Base-by-base conservation (phyloP, 2,329 filamentous ascomycete genomes). In the Talaromyces islandicus region DNA sequence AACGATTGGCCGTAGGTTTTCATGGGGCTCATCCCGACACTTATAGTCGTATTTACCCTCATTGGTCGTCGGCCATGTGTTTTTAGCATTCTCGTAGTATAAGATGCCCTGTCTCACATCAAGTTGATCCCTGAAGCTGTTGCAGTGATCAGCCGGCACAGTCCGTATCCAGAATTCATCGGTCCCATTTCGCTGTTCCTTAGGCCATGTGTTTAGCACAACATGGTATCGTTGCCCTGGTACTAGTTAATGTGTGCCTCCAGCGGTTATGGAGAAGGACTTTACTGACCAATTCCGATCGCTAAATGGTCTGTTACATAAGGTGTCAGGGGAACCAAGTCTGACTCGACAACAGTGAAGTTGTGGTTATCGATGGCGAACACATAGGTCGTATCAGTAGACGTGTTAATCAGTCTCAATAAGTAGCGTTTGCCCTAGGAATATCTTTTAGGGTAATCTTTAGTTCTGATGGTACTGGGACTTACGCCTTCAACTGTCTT, bases 11-110 rank as follows among this genome's bases (percentile, higher is more conserved):
- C 63, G 56, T 2, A 73, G 64, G 12, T 58, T 66, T 10, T 65
- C 60, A 10, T 55, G 51, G 1, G 66, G 64, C 59, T 73, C 70
- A 35, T 73, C 70, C 14, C 53, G 54, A 57, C 70, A 73, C 29
- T 43, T 60, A 46, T 62, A 64, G 50, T n/a, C 38, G 11, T 50
- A 29, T 41, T 14, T 29, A 17, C 10, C 12, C 12, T 56, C 10
- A 9, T 17, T 56, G 3, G 58, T 48, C 29, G 58, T 50, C 11
- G 32, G 43, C 32, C 25, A 35, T 5, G 17, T 12, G 25, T 55
- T 56, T n/a, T 51, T 32, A 11, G 41, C 30, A 19, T 38, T 27
- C 17, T 52, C 12, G 27, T 60, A 60, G 7, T 53, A 35, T 7
- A 60, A 25, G 27, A 60, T 60, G 9, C 58, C 58, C 19, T 35